These are phyloP conservation scores for Syncephalastrum racemosum DNA, from an alignment of 371 early-diverging fungal species.

Conservation along the genomic window DNA sequence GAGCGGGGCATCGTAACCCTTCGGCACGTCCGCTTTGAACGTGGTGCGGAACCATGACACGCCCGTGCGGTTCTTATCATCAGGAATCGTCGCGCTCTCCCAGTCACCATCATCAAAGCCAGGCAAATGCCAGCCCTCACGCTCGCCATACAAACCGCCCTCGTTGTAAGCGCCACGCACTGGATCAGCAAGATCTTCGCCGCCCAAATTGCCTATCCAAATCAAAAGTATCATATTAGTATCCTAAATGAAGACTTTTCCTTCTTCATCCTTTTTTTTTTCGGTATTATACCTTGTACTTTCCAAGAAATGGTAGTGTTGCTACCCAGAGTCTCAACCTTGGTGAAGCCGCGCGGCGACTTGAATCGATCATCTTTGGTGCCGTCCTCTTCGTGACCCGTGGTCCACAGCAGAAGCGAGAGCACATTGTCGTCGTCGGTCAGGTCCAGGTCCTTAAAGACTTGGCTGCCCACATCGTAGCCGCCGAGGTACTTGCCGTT, in stretches of 20 bases:
- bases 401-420: slow-evolving; percentile 19
- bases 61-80: slow-evolving; percentile 12
- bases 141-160: slow-evolving; percentile 25
- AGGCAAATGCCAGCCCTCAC: slow-evolving; percentile 28
- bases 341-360: slow-evolving; percentile 16
- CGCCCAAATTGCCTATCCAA: slow-evolving; percentile 18
- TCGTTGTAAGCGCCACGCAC: slow-evolving; percentile 22
- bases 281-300: slow-evolving; percentile 12
- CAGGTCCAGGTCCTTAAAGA: slow-evolving; percentile 4
- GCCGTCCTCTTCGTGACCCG: slow-evolving; percentile 24
- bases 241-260: no score
- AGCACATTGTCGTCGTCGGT: slow-evolving; percentile 18
- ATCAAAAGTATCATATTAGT: not conserved
- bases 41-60: slow-evolving; percentile 20
- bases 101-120: slow-evolving; percentile 20
- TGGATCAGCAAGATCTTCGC: slow-evolving; percentile 25
- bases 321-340: slow-evolving; percentile 14
- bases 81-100: slow-evolving; percentile 9
- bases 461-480: slow-evolving; percentile 17
- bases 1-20: slow-evolving; percentile 18
- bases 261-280: no score
- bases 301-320: slow-evolving; percentile 17
- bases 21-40: slow-evolving; percentile 17
- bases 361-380: slow-evolving; percentile 13
- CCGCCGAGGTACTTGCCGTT: slow-evolving; percentile 30